Evolutionary conservation across 192 early-diverging fungal species (phyloP).

Genomic region (Obelidium mucronatum): DNA sequence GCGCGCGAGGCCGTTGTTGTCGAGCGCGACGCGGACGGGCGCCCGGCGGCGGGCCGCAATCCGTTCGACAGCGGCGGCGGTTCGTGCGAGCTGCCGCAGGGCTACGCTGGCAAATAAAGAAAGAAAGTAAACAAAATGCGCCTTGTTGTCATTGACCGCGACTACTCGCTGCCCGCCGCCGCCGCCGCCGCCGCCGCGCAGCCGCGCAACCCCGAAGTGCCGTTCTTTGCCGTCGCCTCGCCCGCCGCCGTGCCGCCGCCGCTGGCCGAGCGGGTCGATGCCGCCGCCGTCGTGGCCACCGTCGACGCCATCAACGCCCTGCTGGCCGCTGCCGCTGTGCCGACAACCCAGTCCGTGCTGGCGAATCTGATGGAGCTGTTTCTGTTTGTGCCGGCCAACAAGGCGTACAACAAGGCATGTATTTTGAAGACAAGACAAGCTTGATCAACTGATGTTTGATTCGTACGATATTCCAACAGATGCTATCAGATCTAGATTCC

Average conservation of each 20-base stretch:
- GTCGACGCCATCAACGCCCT: neutral
- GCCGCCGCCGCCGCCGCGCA: neutral
- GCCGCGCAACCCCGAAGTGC: neutral
- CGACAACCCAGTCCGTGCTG: neutral
- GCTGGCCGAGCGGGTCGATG: neutral
- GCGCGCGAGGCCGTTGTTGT: slow-evolving; percentile 6
- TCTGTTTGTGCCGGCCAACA: neutral
- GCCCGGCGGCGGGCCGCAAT: neutral
- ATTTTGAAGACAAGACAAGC: no score
- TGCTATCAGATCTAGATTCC: neutral
- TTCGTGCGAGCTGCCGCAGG: neutral
- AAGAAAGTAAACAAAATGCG: neutral
- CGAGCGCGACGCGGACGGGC: neutral
- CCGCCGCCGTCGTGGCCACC: neutral
- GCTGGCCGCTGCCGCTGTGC: neutral
- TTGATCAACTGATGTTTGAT: no score
- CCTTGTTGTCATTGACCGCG: neutral
- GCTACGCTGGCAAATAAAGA: neutral
- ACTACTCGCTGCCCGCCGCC: neutral
- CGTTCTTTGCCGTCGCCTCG: neutral
- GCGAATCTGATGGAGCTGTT: neutral
- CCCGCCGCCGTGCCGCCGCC: neutral
- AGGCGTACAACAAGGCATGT: neutral
- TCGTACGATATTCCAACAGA: no score
- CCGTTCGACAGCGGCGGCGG: neutral